phyloP scores from a whole-genome alignment of 139 green algal species.

The Chlorella sorokiniana region DNA sequence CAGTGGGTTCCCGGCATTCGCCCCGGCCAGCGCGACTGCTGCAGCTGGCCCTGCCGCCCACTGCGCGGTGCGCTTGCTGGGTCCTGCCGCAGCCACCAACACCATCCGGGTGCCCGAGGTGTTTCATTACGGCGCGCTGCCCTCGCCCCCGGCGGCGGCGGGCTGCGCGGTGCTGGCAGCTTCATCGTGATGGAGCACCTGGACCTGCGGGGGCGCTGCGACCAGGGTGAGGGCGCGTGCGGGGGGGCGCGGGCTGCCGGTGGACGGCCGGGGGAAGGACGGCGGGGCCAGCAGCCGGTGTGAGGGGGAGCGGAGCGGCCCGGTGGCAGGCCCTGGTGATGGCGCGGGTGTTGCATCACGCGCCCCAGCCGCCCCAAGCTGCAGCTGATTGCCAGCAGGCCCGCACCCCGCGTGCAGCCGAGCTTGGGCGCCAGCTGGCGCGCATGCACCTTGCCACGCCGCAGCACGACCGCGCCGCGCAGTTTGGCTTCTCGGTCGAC shows the following conservation, averaged over 20 bases:
- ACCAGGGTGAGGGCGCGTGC: conserved; percentile 15
- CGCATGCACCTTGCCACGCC: conserved; percentile 88
- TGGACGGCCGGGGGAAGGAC: too few species aligned
- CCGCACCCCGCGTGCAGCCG: conserved; percentile 31
- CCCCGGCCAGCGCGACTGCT: background rate
- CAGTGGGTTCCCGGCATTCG: too few species aligned
- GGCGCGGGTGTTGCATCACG: too few species aligned
- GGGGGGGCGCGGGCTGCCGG: too few species aligned
- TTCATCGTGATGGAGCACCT: conserved; percentile 98
- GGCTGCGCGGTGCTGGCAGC: conserved; percentile 44
- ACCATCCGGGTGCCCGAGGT: conserved; percentile 74
- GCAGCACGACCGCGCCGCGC: conserved; percentile 57
- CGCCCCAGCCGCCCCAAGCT: background rate
- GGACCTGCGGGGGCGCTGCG: conserved; percentile 59
- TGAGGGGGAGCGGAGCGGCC: too few species aligned
- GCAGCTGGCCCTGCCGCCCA: background rate
- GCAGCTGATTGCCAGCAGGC: background rate
- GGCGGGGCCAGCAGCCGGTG: too few species aligned
- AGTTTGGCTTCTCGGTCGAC: conserved; percentile 93
- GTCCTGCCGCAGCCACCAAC: conserved; percentile 51
- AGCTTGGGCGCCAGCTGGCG: conserved; percentile 81
- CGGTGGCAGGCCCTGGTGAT: too few species aligned
- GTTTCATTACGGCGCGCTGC: conserved; percentile 61
- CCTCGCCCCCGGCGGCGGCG: conserved; percentile 30
- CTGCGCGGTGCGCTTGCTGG: too few species aligned